Base-by-base conservation (phyloP, 345 rosid genomes). In the Melaleuca quinquenervia region DNA sequence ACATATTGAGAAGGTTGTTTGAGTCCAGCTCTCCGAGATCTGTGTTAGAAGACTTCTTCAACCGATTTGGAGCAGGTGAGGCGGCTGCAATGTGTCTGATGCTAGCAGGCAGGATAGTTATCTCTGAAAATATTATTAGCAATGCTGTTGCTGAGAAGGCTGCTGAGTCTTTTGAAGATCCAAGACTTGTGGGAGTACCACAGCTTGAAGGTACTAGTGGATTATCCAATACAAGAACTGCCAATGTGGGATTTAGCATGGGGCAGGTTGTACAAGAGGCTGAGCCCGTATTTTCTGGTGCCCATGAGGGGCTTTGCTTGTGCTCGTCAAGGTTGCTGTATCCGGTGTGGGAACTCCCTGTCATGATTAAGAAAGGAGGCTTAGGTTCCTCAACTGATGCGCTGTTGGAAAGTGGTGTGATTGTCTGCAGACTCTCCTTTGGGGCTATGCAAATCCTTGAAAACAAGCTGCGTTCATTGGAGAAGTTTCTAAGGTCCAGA, bases 241-340 rank as follows among this genome's bases (percentile, higher is more conserved):
- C 98, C 76, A 91, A 94, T 50, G 98, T 98, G 86, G 99, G 99
- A 87, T 97, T 97, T 87, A 95, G 98, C 93, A 95, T 96, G 99
- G 99, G 99, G 62, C 99, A 97, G 91, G 98, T 97, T 91, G 98
- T 97, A 89, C 98, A 96, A 91, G 99, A 96, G 90, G 96, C 98
- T 11, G 99, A 95, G 89, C 98, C 99, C 82, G 92, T 94, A 75
- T 94, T 96, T 90, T 96, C 99, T 15, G 98, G 98, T 89, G 99
- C 97, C 41, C 93, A 95, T 88, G 98, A 97, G 87, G 99, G 99
- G 76, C 96, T 97, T 76, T 97, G 98, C 91, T 90, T 97, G 87
- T 96, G 98, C 87, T 88, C 99, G 22, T 91, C 99, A 87, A 94
- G 99, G 89, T 92, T 97, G 93, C 91, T 97, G 85, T 94, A 95